Conservation (phyloP, 1,284 basidiomycete genomes). For the Macrocystidia cucumis region DNA sequence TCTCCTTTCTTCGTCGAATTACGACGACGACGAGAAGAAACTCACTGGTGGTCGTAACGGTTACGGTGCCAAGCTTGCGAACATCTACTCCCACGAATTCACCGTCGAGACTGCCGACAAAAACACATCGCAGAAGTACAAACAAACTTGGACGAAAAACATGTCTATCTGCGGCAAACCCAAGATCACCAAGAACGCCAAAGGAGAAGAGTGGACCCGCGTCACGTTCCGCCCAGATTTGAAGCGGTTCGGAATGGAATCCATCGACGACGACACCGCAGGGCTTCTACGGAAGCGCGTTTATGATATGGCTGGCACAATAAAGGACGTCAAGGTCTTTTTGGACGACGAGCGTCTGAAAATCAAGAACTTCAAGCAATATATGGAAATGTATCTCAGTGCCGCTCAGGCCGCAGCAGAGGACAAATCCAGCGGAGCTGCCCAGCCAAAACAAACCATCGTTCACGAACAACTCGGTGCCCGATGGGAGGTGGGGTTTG, state of each 20-base stretch:
- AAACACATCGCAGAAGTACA: constrained; percentile 85
- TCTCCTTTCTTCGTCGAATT: constrained; percentile 94
- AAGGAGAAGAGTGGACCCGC: constrained; percentile 88
- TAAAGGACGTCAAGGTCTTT: constrained; percentile 90
- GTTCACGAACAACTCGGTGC: constrained; percentile 78
- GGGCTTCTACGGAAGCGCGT: constrained; percentile 92
- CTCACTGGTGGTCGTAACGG: constrained; percentile 98
- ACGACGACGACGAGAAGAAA: constrained; percentile 99
- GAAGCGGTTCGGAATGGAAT: constrained; percentile 86
- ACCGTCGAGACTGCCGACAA: constrained; percentile 97
- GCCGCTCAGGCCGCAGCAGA: constrained; percentile 63
- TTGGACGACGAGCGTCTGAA: constrained; percentile 92
- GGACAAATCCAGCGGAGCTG: constrained; percentile 66
- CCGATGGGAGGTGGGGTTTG: constrained; percentile 96
- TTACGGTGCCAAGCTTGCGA: constrained; percentile 96
- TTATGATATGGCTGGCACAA: constrained; percentile 95
- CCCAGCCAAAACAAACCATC: constrained; percentile 67
- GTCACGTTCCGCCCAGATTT: constrained; percentile 96
- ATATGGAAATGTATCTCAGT: constrained; percentile 90
- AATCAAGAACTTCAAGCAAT: constrained; percentile 95
- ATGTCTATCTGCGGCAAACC: constrained; percentile 86
- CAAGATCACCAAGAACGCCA: constrained; percentile 89
- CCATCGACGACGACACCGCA: constrained; percentile 89
- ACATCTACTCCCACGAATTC: constrained; percentile 98
- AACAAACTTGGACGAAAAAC: constrained; percentile 92